These are phyloP conservation scores for Mucor sp. DNA, from an alignment of 371 early-diverging fungal genomes.

Conservation along the genomic window DNA sequence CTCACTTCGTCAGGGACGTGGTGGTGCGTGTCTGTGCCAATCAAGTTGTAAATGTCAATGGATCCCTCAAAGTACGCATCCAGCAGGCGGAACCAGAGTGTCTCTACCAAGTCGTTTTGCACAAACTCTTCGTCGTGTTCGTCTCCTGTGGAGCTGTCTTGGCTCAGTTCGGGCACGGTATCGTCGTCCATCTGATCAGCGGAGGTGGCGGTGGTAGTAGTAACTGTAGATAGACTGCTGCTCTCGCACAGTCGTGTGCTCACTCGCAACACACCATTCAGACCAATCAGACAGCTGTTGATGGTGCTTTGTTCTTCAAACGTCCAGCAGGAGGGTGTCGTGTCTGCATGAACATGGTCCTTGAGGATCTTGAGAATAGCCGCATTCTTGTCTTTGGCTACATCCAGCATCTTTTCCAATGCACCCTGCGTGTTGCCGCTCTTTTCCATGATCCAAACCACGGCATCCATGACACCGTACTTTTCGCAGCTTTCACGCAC, in stretches of 20 bases:
- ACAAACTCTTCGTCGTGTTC: constrained; percentile 11
- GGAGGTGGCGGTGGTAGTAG: not conserved
- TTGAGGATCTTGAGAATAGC: constrained; percentile 44
- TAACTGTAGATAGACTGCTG: constrained; percentile 39
- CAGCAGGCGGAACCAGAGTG: constrained; percentile 70
- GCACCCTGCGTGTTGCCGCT: constrained; percentile 72
- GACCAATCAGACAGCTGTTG: constrained; percentile 56
- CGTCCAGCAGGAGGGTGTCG: constrained; percentile 38
- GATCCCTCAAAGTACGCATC: constrained; percentile 63
- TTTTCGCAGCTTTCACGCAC: constrained; percentile 61
- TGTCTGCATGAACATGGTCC: constrained; percentile 19
- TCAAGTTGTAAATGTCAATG: constrained; percentile 37
- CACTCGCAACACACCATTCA: constrained; percentile 64
- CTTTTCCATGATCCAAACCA: constrained; percentile 79
- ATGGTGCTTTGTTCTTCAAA: constrained; percentile 59
- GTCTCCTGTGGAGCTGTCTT: constrained; percentile 11
- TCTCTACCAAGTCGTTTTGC: constrained; percentile 53
- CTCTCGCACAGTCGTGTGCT: constrained; percentile 61
- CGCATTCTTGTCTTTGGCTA: constrained; percentile 57
- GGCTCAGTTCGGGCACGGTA: constrained; percentile 17
- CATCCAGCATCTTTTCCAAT: constrained; percentile 61
- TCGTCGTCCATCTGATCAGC: constrained; percentile 1
- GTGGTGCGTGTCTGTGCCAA: constrained; percentile 11
- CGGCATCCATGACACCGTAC: constrained; percentile 68
- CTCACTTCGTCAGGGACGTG: constrained; percentile 27